A percentile compares a stretch with the other conserved stretches of the same genome.
Evolutionary conservation across 2,329 filamentous ascomycete genomes (phyloP).

Genomic region (Trichoderma sp.): DNA sequence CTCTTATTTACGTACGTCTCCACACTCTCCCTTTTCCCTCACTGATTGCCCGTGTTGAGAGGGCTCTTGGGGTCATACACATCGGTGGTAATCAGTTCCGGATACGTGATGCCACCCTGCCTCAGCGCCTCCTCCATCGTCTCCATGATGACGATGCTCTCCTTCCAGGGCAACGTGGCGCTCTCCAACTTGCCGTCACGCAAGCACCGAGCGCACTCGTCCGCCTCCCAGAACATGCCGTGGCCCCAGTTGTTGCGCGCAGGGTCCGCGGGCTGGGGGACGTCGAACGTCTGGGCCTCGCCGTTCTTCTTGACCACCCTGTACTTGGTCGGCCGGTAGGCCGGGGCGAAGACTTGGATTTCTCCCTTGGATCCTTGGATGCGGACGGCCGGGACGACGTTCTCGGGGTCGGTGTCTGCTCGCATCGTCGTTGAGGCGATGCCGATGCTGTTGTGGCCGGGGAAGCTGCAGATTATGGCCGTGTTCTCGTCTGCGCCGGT

Average conservation of each 20-base stretch:
- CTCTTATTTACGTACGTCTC: background rate
- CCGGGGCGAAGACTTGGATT: slow-evolving; percentile 73
- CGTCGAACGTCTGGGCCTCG: slow-evolving; percentile 51
- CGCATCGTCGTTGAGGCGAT: slow-evolving; percentile 68
- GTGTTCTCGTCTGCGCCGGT: slow-evolving; percentile 77
- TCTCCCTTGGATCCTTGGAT: slow-evolving; percentile 81
- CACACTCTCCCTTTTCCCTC: slow-evolving; percentile 8
- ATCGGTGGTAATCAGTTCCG: slow-evolving; percentile 55
- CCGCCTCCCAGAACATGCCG: slow-evolving; percentile 88
- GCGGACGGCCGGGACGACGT: slow-evolving; percentile 65
- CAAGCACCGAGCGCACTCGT: slow-evolving; percentile 72
- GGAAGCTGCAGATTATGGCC: slow-evolving; percentile 76
- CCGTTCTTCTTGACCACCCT: slow-evolving; percentile 57
- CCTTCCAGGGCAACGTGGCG: slow-evolving; percentile 64
- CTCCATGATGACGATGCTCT: slow-evolving; percentile 85
- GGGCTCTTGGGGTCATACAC: slow-evolving; percentile 59
- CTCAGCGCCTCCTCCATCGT: slow-evolving; percentile 56
- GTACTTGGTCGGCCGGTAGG: slow-evolving; percentile 67
- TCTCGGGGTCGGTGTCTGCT: slow-evolving; percentile 60
- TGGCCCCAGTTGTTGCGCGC: slow-evolving; percentile 57
- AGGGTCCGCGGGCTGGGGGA: slow-evolving; percentile 51
- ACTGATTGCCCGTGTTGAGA: slow-evolving; percentile 55
- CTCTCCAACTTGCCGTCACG: slow-evolving; percentile 77
- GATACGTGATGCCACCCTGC: slow-evolving; percentile 54
- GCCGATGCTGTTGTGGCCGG: slow-evolving; percentile 65